Conservation (phyloP, 495 filamentous ascomycete species). For the Penicillium manginii region DNA sequence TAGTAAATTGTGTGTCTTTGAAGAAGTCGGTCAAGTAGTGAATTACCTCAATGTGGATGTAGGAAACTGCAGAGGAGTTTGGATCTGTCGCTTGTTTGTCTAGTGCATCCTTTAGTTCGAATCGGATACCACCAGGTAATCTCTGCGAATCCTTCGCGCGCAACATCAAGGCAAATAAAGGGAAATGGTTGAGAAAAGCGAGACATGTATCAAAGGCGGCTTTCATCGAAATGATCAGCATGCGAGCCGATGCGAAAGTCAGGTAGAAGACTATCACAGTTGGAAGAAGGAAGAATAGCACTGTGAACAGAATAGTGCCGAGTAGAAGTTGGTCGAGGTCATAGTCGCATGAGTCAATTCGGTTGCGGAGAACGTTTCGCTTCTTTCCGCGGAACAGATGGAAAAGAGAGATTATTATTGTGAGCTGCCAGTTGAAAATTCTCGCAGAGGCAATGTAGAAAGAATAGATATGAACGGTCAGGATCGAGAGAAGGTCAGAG, state of each 20-base stretch:
- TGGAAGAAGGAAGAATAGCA: constrained; percentile 92
- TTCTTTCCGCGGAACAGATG: constrained; percentile 98
- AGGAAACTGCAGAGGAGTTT: constrained; percentile 57
- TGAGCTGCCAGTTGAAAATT: constrained; percentile 98
- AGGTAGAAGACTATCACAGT: constrained; percentile 96
- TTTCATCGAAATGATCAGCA: constrained; percentile 92
- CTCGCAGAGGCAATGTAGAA: constrained; percentile 96
- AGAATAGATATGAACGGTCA: constrained; percentile 95
- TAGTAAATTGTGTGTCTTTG: constrained; percentile 7
- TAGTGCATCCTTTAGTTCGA: constrained; percentile 73
- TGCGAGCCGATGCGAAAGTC: constrained; percentile 91
- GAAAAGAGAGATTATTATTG: constrained; percentile 93
- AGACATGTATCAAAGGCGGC: constrained; percentile 86
- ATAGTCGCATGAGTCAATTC: constrained; percentile 98
- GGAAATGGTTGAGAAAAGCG: constrained; percentile 97
- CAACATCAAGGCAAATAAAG: constrained; percentile 95
- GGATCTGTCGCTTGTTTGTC: constrained; percentile 27
- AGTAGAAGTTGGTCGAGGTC: constrained; percentile 96
- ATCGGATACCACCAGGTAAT: constrained; percentile 90
- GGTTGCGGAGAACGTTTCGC: constrained; percentile 93
- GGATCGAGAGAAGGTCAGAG: constrained; percentile 88
- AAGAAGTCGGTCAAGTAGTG: background rate
- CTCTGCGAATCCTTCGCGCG: constrained; percentile 90
- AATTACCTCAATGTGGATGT: constrained; percentile 78
- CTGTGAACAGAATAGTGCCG: constrained; percentile 94